These are phyloP conservation scores for Didymosphaeria variabile DNA, from an alignment of 2,329 filamentous ascomycete genomes.

Conservation along the genomic window DNA sequence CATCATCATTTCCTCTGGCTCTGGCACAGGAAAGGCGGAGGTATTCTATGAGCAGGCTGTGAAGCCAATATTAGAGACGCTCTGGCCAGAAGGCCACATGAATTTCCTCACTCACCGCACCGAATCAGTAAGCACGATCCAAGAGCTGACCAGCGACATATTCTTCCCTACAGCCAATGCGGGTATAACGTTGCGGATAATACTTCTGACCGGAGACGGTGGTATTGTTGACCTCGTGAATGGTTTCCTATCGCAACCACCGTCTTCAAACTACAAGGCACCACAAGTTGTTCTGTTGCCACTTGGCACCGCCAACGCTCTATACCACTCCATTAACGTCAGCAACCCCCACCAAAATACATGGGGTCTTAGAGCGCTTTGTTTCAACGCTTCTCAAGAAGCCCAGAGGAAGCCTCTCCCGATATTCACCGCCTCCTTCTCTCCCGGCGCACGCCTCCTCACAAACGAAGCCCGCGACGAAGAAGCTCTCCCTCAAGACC, in stretches of 20 bases:
- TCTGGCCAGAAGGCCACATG: constrained; percentile 45
- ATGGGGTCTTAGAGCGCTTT: constrained; percentile 52
- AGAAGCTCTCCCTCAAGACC: constrained; percentile 36
- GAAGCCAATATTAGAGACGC: constrained; percentile 52
- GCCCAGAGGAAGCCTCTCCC: constrained; percentile 49
- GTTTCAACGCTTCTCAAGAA: constrained; percentile 35
- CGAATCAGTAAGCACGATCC: constrained; percentile 68
- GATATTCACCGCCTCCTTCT: constrained; percentile 56
- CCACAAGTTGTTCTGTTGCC: constrained; percentile 66
- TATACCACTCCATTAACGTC: constrained; percentile 56
- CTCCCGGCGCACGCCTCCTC: constrained; percentile 54
- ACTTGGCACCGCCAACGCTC: constrained; percentile 61
- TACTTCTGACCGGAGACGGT: constrained; percentile 88
- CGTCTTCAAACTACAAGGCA: constrained; percentile 49
- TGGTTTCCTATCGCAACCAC: constrained; percentile 56
- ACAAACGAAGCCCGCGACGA: constrained; percentile 57
- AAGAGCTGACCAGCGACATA: constrained; percentile 64
- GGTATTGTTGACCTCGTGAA: constrained; percentile 86
- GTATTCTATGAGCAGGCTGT: constrained; percentile 51
- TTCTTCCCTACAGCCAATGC: constrained; percentile 61
- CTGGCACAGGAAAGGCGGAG: constrained; percentile 53
- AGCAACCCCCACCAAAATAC: constrained; percentile 45
- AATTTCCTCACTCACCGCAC: constrained; percentile 69
- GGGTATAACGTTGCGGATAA: constrained; percentile 60
- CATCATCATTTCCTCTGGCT: constrained; percentile 56